Evolutionary conservation across 257 asterid genomes (phyloP), one percentile per base, ranked within the genome.

Genomic region (Rubia yunnanensis): DNA sequence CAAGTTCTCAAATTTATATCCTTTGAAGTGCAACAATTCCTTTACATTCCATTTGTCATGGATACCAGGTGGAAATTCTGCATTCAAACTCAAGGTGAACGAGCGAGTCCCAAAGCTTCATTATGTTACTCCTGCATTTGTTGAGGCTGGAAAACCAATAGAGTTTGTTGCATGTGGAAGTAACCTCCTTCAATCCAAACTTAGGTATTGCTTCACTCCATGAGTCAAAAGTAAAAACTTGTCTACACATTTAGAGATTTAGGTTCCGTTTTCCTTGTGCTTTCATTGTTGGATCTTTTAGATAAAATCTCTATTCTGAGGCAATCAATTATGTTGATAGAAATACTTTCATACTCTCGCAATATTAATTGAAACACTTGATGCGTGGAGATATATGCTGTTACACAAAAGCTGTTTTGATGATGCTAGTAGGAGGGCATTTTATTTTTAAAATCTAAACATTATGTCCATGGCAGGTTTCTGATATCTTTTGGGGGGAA

Each of bases 131-230:
- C 99, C 97, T 55, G 81, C 70, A 57, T 89, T 88, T 81, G 87
- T 92, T 53, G 99, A 83, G 84, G 95, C 96, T 76, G 99, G 99
- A 39, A 82, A 80, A 76, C 92, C 97, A 23, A 78, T 92, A 84
- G 95, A 89, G 73, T 87, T 92, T 68, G 79, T 86, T 56, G 94
- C 86, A 66, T 84, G 92, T 78, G 99, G 99, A 78, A 89, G 85
- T 71, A 78, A 84, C 73, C 78, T 92, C 64, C 88, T 89, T 61
- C 97, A 89, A 76, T 80, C 96, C 14, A 80, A 84, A 66, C 76
- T 87, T 72, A 83, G 96, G 99, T 92, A 86, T 24, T 41, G 26
- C 62, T 52, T 67, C 18, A 26, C 34, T 49, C 36, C 4, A 62
- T 57, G 39, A 38, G 57, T 38, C 23, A 28, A 44, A 46, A 34